Conservation (phyloP, 495 filamentous ascomycete species). For the Parmelia sp. region DNA sequence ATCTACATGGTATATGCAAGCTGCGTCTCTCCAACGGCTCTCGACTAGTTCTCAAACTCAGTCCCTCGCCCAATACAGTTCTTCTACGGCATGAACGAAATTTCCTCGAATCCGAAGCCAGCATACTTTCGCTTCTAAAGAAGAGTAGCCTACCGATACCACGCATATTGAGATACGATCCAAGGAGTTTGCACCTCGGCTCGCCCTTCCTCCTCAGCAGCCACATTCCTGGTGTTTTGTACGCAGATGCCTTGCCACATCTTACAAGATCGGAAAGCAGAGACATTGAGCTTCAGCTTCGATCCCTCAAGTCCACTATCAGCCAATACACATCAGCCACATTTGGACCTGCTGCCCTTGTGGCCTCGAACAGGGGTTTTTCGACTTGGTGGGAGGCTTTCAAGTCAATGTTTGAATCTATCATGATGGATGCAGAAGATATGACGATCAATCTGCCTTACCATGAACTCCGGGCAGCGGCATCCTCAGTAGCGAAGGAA, state of each 20-base stretch:
- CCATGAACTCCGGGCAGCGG: constrained; percentile 50
- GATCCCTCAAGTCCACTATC: constrained; percentile 32
- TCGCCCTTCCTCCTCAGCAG: constrained; percentile 46
- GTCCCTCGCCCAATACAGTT: constrained; percentile 44
- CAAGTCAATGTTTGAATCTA: constrained; percentile 50
- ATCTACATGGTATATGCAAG: constrained; percentile 48
- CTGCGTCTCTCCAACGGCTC: constrained; percentile 50
- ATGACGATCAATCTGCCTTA: constrained; percentile 63
- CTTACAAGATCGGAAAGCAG: constrained; percentile 36
- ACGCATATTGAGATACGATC: constrained; percentile 46
- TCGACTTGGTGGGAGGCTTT: constrained; percentile 58
- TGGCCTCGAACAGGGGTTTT: constrained; percentile 43
- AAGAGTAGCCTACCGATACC: constrained; percentile 45
- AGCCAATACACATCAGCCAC: constrained; percentile 37
- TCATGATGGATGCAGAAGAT: constrained; percentile 65
- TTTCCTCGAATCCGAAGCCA: constrained; percentile 52
- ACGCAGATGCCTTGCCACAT: constrained; percentile 37
- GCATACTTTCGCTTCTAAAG: constrained; percentile 43
- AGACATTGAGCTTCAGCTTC: constrained; percentile 41
- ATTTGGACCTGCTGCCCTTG: constrained; percentile 48
- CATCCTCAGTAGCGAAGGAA: constrained; percentile 39
- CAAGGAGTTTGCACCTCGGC: constrained; percentile 35
- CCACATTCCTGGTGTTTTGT: constrained; percentile 41
- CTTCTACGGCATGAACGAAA: constrained; percentile 54
- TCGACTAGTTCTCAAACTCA: constrained; percentile 47